These are phyloP conservation scores for Antitrichia curtipendula DNA, from an alignment of 225 moss, liverwort and hornwort species.

Conservation along the genomic window DNA sequence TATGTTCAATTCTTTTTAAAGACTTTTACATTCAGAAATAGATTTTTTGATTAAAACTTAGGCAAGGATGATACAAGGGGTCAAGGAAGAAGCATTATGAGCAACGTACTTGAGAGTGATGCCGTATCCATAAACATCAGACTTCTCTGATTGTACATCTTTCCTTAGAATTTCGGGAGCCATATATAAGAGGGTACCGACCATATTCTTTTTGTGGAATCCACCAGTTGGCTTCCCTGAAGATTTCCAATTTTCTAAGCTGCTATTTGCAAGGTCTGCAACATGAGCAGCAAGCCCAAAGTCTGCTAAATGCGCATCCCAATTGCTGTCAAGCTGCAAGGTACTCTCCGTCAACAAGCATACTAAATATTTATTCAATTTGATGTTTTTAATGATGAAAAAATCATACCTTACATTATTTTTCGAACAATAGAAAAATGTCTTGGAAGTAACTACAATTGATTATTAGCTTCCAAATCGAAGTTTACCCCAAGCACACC, in stretches of 20 bases:
- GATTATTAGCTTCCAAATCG: not conserved
- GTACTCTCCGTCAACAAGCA: not conserved
- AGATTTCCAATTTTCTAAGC: slow-evolving; percentile 37
- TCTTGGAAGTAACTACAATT: not conserved
- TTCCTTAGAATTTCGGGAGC: slow-evolving; percentile 60
- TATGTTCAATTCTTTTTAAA: not conserved
- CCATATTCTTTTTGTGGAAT: slow-evolving; percentile 69
- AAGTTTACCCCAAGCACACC: not conserved
- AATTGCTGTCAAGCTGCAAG: slow-evolving; percentile 55
- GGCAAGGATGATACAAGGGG: not conserved
- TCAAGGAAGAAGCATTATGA: not conserved
- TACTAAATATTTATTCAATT: too few relatives aligned
- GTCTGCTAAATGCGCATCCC: slow-evolving; percentile 56
- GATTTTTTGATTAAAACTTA: not conserved
- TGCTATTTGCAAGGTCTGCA: slow-evolving; percentile 28
- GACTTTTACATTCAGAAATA: not conserved
- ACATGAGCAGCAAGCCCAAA: slow-evolving; percentile 55
- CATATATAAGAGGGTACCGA: slow-evolving; percentile 59
- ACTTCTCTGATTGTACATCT: slow-evolving; percentile 56
- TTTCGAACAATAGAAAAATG: not conserved
- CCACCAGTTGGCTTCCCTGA: slow-evolving; percentile 61
- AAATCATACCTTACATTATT: not conserved
- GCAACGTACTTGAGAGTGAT: slow-evolving; percentile 54
- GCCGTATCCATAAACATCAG: slow-evolving; percentile 54
- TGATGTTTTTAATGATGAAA: too few relatives aligned